Base-by-base conservation (phyloP, 2,329 filamentous ascomycete genomes). In the Trichothecium sympodiale region DNA sequence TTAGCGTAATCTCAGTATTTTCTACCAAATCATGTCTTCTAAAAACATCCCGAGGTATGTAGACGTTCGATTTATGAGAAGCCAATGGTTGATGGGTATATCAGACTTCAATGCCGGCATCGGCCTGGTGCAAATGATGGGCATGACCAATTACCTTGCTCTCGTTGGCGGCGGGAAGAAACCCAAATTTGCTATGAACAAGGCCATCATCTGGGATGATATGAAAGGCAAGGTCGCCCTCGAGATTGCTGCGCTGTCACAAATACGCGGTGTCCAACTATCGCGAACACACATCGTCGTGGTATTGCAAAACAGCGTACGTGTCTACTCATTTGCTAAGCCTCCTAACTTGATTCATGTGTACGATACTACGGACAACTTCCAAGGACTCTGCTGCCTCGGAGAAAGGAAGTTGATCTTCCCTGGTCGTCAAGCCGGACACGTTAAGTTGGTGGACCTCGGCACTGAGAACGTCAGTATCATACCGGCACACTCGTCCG, bases 191-290 rank as follows among this genome's bases (percentile, higher is more conserved):
- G 79, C 86, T 12, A 81, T 82, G 53, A 93, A 88, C 60, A 94
- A 93, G 67, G 71, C 88, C 33, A 78, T 93, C 44, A 83, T 96
- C 48, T 96, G 88, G 88, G 88, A 98, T 56, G 86, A 94, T 49
- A 70, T 76, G 41, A 83, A 83, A 45, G 77, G 81, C 42, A 82
- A 80, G 44, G 59, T 67, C 8, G 77, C 80, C 7, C 69, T 84
- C 12, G 81, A 88, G 43, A 83, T 96, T 47, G 81, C 89, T 38
- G 80, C 88, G 41, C 74, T 84, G 39, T 87, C 84, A 15, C 76
- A 83, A 2, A 77, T 96, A 17, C 74, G 87, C 13, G 83, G 86
- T 28, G 76, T 94, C 18, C 79, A 83, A 45, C 64, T 96, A 17
- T 80, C 80, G 16, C 76, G 78, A 43, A 77, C 78, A 35, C 80